A percentile compares a stretch with the other conserved stretches of the same genome.
These are phyloP conservation scores for Wickerhamiella siamensis DNA, from an alignment of 805 yeast species.

Conservation along the genomic window DNA sequence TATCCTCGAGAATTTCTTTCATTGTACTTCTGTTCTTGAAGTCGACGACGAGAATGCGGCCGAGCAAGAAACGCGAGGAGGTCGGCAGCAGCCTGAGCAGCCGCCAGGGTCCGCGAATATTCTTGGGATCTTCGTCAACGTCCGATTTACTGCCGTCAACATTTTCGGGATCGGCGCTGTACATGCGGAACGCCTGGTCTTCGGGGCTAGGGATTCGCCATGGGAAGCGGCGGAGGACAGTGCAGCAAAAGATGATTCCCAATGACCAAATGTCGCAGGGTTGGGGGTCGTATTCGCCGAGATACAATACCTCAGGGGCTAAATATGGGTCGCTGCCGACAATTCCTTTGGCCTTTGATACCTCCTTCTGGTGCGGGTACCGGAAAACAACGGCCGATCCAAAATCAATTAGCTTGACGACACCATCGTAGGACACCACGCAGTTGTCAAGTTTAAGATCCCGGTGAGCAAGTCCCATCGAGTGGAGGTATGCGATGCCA, in stretches of 20 bases:
- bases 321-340: conserved; percentile 94
- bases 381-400: conserved; percentile 82
- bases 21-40: conserved; percentile 45
- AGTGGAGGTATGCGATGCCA: conserved; percentile 67
- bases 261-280: conserved; percentile 87
- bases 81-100: conserved; percentile 58
- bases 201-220: conserved; percentile 82
- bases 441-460: conserved; percentile 90
- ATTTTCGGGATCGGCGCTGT: conserved; percentile 23
- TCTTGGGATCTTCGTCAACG: conserved; percentile 15
- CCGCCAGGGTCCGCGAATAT: conserved; percentile 54
- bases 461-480: conserved; percentile 78
- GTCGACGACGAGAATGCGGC: conserved; percentile 48
- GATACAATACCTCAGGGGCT: conserved; percentile 74
- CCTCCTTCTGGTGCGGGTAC: conserved; percentile 42
- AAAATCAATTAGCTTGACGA: conserved; percentile 78
- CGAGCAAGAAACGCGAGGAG: conserved; percentile 45
- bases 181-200: conserved; percentile 64
- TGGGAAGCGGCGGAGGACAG: conserved; percentile 76
- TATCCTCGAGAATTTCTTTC: conserved; percentile 39
- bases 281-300: conserved; percentile 60
- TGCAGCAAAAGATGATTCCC: conserved; percentile 85
- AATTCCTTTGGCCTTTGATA: conserved; percentile 62
- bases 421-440: conserved; percentile 61
- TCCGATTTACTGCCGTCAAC: conserved; percentile 18